phyloP scores from a whole-genome alignment of 495 filamentous ascomycete genomes.

The Coniosporium apollinis region DNA sequence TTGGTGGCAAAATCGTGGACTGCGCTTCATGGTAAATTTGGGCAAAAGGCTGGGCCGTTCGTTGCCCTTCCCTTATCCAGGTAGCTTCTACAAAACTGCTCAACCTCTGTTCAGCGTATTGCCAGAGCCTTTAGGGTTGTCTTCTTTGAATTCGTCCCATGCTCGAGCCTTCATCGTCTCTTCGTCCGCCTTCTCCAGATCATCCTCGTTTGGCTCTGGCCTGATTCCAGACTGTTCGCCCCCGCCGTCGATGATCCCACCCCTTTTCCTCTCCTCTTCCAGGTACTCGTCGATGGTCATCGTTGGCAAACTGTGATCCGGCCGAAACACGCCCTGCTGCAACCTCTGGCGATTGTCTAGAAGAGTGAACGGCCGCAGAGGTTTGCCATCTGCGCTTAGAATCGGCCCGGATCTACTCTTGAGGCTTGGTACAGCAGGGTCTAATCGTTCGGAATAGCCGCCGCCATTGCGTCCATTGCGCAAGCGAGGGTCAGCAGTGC shows the following conservation, averaged over 20 bases:
- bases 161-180: constrained; percentile 86
- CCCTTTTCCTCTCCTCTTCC: constrained; percentile 71
- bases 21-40: no score
- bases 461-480: constrained; percentile 23
- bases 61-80: no score
- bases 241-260: constrained; percentile 85
- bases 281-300: constrained; percentile 98
- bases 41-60: no score
- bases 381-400: constrained; percentile 66
- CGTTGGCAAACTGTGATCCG: constrained; percentile 84
- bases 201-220: constrained; percentile 72
- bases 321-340: constrained; percentile 69
- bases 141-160: constrained; percentile 92
- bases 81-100: no score
- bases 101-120: constrained; percentile 29
- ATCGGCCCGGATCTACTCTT: constrained; percentile 51
- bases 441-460: constrained; percentile 61
- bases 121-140: constrained; percentile 49
- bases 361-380: constrained; percentile 80
- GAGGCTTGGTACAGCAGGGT: constrained; percentile 40
- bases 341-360: constrained; percentile 61
- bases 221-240: constrained; percentile 55
- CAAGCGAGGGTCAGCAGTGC: constrained; percentile 12
- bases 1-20: no score
- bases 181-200: constrained; percentile 64